Conservation (phyloP, 2,329 filamentous ascomycete species). For the Fusarium phyllophilum region DNA sequence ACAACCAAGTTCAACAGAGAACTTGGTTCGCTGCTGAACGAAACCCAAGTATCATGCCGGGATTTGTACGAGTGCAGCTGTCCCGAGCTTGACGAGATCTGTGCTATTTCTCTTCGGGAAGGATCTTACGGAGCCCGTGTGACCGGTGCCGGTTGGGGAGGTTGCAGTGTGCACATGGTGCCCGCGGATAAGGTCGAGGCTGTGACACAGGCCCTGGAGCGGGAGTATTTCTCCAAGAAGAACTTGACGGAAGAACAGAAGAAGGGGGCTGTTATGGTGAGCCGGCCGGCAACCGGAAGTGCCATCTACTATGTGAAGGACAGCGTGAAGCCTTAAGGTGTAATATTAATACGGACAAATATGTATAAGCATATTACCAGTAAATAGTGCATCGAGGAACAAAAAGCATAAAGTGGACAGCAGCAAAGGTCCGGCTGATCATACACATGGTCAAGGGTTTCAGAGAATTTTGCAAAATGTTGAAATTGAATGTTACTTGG, state of each 20-base stretch:
- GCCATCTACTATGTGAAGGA: slow-evolving; percentile 59
- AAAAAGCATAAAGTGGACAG: slow-evolving; percentile 6
- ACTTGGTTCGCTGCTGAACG: slow-evolving; percentile 87
- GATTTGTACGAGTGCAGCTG: slow-evolving; percentile 92
- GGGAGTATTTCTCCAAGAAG: slow-evolving; percentile 82
- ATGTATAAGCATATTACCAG: slow-evolving; percentile 1
- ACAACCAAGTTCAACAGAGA: slow-evolving; percentile 70
- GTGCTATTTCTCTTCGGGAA: slow-evolving; percentile 77
- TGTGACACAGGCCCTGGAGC: slow-evolving; percentile 80
- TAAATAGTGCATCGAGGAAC: slow-evolving; percentile 4
- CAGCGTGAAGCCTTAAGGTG: slow-evolving; percentile 30
- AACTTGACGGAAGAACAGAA: slow-evolving; percentile 75
- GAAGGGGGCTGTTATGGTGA: slow-evolving; percentile 85
- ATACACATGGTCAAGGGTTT: slow-evolving; percentile 9
- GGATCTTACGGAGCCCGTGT: slow-evolving; percentile 87
- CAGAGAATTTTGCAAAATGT: slow-evolving; percentile 5
- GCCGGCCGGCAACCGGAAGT: slow-evolving; percentile 82
- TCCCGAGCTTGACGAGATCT: slow-evolving; percentile 90
- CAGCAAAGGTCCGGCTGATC: slow-evolving; percentile 6
- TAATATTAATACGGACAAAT: neutral
- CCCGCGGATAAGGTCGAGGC: slow-evolving; percentile 82
- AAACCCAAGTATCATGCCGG: slow-evolving; percentile 87
- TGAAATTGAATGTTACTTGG: neutral
- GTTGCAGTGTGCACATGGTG: slow-evolving; percentile 93
- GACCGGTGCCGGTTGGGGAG: slow-evolving; percentile 96